Evolutionary conservation across 805 yeast species (phyloP).

Genomic region (Candida methanosorbosa): DNA sequence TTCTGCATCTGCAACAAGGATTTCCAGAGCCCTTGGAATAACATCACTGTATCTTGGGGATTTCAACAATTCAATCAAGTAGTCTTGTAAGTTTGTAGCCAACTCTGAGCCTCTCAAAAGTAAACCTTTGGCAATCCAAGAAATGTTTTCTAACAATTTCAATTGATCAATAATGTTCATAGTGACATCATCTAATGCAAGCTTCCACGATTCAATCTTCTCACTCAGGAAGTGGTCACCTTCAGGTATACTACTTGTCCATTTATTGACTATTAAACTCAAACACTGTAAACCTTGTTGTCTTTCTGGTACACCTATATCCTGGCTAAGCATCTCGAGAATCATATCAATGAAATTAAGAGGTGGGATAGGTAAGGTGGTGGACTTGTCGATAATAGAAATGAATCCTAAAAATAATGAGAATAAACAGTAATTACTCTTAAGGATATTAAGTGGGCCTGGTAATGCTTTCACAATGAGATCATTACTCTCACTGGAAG

Average conservation of each 20-base stretch:
- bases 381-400: conserved; percentile 42
- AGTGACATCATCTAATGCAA: not conserved
- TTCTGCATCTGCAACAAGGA: conserved; percentile 60
- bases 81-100: conserved; percentile 25
- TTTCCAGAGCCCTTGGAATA: conserved; percentile 49
- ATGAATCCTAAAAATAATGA: conserved; percentile 36
- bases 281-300: conserved; percentile 50
- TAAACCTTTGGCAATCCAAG: conserved; percentile 72
- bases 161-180: conserved; percentile 7
- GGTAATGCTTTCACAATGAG: conserved; percentile 13
- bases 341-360: conserved; percentile 10
- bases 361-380: conserved; percentile 14
- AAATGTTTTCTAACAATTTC: conserved; percentile 39
- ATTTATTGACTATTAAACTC: conserved; percentile 50
- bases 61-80: conserved; percentile 26
- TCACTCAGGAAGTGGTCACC: conserved; percentile 6
- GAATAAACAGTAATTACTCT: conserved; percentile 25
- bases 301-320: conserved; percentile 26
- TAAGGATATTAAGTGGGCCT: conserved; percentile 12
- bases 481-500: conserved; percentile 1
- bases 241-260: conserved; percentile 21
- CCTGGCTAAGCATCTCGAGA: conserved; percentile 7
- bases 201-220: conserved; percentile 4
- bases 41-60: conserved; percentile 20
- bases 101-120: conserved; percentile 44